Base-by-base conservation (phyloP, 257 asterid species). In the Knoxia roxburghii region DNA sequence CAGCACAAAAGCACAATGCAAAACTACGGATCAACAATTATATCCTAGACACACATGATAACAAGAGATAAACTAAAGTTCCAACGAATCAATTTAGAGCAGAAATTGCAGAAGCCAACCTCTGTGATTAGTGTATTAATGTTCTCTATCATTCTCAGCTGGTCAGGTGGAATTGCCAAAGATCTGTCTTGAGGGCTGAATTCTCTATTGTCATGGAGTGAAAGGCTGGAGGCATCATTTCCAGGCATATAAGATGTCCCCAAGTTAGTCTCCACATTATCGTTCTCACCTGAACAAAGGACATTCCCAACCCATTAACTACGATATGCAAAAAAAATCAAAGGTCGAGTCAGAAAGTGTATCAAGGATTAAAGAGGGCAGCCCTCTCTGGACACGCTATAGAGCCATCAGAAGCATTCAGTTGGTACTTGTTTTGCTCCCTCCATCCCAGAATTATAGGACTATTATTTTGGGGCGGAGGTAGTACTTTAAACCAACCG, bases 91-190 rank as follows among this genome's bases (percentile, higher is more conserved):
- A 24, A 56, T 45, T 20, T 40, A 72, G 27, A 55, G 74, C 64
- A 39, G n/a, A 29, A 66, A 74, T 30, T 61, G 69, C 39, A 79
- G 54, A 67, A 65, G 64, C 58, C 61, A 72, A 87, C 99, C 97
- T 94, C 99, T 24, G 89, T 82, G 27, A 88, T 79, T 78, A 94
- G 79, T 53, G 86, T 84, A 76, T 86, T 83, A 29, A 90, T 94
- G 81, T 84, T 88, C 76, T 83, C 83, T 74, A 94, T 82, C 84
- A 75, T 88, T 79, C 93, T 90, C 70, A 80, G 82, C 80, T 94
- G 99, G 65, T 90, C 99, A 64, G 95, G 68, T 70, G 99, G 96
- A 79, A 94, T 80, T 55, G 81, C 75, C 72, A 50, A 70, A 37
- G 83, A 79, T 73, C 75, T 78, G 73, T 80, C 83, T 51, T 81